Base-by-base conservation (phyloP, 371 early-diverging fungal species). In the Apophysomyces trapeziformis region DNA sequence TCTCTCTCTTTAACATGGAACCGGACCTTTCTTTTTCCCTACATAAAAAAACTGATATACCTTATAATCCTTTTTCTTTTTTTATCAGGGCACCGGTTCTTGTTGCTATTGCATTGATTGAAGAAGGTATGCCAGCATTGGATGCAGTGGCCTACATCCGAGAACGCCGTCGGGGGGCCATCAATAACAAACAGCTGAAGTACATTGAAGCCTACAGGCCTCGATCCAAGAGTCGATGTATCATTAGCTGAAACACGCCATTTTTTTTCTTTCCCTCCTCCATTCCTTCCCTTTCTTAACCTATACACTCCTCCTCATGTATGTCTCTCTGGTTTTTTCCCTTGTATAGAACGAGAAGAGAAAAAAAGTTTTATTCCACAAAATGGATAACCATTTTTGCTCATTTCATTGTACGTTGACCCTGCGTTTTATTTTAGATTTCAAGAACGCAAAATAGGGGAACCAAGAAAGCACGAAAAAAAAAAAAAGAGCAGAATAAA, bases 41-140 rank as follows among this genome's bases (percentile, higher is more conserved):
- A 26, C 32, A 3, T 26, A 26, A 26, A 26, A 26, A 26, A 26
- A 26, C 32, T 26, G 32, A 26, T 26, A 26, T 26, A 26, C 32
- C 3, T 2, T 26, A 26, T 26, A 26, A 26, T 26, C 26, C 1
- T 26, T 26, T 26, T 26, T 26, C 32, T 26, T 26, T 45, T 46
- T 36, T 63, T 36, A 11, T 38, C 61, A 86, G 91, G 50, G 91
- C 92, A 0, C 92, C 91, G 38, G 92, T 92, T 14, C 72, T 91
- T 37, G 88, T 89, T 9, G 89, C 93, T n/a, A 89, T 95, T 72
- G 95, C 95, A 12, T 74, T 94, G 63, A 90, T 95, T 60, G 95
- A 95, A 73, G 75, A 85, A 57, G 94, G 94, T 35, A 92, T 93
- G 93, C 86, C 89, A 13, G 85, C 93, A 18, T 70, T 95, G 63